phyloP scores from a whole-genome alignment of 371 early-diverging fungal species.

The Mucor saturninus region DNA sequence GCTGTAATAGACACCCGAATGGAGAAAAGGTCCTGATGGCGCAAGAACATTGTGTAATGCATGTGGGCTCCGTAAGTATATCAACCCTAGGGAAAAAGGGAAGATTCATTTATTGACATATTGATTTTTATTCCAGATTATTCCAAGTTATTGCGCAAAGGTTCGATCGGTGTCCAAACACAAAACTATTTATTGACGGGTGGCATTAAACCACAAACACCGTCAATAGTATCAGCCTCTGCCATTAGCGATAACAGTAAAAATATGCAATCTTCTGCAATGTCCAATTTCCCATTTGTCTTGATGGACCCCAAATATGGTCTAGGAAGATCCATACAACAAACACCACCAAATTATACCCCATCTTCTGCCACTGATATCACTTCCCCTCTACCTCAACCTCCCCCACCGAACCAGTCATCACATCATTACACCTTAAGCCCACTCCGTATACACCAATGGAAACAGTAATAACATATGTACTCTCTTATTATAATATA shows the following conservation, averaged over 20 bases:
- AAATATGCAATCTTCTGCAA: background rate
- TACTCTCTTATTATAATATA: background rate
- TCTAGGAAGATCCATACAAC: background rate
- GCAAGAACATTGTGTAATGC: constrained; percentile 72
- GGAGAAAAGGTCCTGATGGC: constrained; percentile 74
- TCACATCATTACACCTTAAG: constrained; percentile 7
- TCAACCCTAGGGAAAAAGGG: background rate
- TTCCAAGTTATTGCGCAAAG: constrained; percentile 29
- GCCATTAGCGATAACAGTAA: background rate
- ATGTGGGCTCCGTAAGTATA: constrained; percentile 64
- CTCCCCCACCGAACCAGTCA: background rate
- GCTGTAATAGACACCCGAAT: constrained; percentile 57
- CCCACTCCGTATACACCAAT: constrained; percentile 26
- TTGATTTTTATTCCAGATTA: constrained; percentile 28
- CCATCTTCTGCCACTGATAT: background rate
- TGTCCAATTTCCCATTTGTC: constrained; percentile 26
- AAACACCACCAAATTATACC: constrained; percentile 3
- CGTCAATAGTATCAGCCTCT: background rate
- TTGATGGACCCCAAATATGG: constrained; percentile 28
- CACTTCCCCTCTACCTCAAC: background rate
- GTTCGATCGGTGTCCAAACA: constrained; percentile 29
- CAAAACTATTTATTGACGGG: constrained; percentile 21
- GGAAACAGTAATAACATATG: constrained; percentile 16
- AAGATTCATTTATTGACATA: background rate
- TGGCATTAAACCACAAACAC: background rate